Base-by-base conservation (phyloP, 2,329 filamentous ascomycete species). In the Hypoxylon sp. region DNA sequence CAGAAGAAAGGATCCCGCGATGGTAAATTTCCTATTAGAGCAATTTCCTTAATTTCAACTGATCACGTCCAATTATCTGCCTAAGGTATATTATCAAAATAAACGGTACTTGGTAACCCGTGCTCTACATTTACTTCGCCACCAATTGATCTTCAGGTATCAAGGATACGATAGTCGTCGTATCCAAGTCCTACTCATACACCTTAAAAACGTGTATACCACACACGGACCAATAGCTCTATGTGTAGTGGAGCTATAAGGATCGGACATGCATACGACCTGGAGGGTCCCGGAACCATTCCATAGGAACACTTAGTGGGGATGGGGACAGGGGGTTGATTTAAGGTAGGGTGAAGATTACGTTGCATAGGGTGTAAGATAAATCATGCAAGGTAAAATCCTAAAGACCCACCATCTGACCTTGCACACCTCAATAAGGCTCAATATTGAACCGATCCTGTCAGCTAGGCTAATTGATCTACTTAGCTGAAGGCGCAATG, bases 311-410 rank as follows among this genome's bases (percentile, higher is more conserved):
- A 17, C 8, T 44, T 44, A 22, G 40, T 44, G 40, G 40, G 40
- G 40, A 22, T 11, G 25, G 22, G 11, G 20, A 6, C 13, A 50
- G 22, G 22, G 27, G 25, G 6, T 27, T 6, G 22, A 0, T 27
- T 27, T 13, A 27, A 27, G 44, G 46, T 50, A 10, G 22, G 46
- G 27, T 50, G 46, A 27, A 22, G 46, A 13, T 50, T 22, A 50
- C 46, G 14, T 11, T 50, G 46, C 46, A 31, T 50, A 44, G 40
- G 40, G 40, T 44, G 40, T 44, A 44, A 44, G 40, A 44, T 44
- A 44, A 37, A 22, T 30, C 46, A 50, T 50, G 46, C 27, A 50
- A 10, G 22, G 46, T 50, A 50, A 50, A 50, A 25, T n/a, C 5
- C 17, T 17, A 3, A 4, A n/a, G 40, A 7, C 17, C 40, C 40